Evolutionary conservation across 306 rosid species (phyloP).

Genomic region (Sicyos baderoa): DNA sequence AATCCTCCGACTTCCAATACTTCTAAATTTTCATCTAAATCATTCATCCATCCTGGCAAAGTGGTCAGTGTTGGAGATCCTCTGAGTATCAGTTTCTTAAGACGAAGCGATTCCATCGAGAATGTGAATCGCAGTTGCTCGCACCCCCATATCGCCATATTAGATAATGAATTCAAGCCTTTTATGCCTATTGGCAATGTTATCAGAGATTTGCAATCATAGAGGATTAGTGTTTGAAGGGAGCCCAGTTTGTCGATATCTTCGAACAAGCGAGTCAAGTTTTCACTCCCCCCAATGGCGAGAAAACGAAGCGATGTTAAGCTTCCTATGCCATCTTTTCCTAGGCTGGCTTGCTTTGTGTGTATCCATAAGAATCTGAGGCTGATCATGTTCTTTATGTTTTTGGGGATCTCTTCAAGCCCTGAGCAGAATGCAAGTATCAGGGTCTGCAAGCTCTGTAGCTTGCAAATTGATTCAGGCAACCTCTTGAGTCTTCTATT

Average conservation of each 20-base stretch:
- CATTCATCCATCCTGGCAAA: neutral
- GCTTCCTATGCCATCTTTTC: constrained; percentile 10
- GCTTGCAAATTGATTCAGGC: constrained; percentile 19
- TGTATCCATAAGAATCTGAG: constrained; percentile 11
- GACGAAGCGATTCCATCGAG: neutral
- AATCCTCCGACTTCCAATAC: constrained; percentile 1
- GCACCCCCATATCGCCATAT: constrained; percentile 3
- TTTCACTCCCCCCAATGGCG: neutral
- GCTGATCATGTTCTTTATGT: constrained; percentile 21
- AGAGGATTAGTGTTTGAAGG: constrained; percentile 4
- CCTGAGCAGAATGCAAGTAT: constrained; percentile 11
- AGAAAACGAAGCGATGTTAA: constrained; percentile 8
- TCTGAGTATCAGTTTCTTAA: constrained; percentile 11
- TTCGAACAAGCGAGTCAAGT: constrained; percentile 14
- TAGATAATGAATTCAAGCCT: neutral
- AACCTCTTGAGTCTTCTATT: constrained; percentile 2
- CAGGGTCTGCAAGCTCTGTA: constrained; percentile 17
- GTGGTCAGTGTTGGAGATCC: neutral
- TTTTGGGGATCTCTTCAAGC: constrained; percentile 18
- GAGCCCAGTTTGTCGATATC: neutral
- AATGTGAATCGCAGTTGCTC: neutral
- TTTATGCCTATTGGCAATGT: constrained; percentile 6
- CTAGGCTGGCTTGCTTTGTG: neutral
- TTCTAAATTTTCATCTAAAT: neutral
- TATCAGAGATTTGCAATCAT: constrained; percentile 7